Conservation (phyloP, 371 early-diverging fungal genomes). For the Funneliformis caledonium region DNA sequence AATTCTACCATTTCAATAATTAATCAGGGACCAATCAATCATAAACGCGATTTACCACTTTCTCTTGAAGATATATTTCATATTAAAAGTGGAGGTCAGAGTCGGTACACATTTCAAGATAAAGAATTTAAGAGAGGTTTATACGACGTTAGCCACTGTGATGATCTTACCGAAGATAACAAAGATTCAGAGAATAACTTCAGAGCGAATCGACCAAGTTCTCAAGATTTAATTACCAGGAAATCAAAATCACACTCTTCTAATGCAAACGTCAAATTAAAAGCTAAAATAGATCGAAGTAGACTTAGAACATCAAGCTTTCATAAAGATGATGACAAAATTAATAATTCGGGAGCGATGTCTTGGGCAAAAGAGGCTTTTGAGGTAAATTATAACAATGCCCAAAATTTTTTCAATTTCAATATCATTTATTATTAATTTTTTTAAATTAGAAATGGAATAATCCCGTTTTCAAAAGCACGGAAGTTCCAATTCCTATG, state of each 20-base stretch:
- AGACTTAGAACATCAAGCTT: constrained; percentile 23
- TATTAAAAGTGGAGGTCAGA: constrained; percentile 28
- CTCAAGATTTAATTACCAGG: neutral
- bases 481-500: constrained; percentile 31
- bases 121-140: constrained; percentile 17
- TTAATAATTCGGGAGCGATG: neutral
- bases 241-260: neutral
- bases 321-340: neutral
- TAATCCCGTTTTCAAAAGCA: constrained; percentile 25
- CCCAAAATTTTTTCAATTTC: neutral
- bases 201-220: neutral
- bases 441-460: constrained; percentile 28
- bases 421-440: neutral
- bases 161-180: neutral
- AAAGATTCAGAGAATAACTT: neutral
- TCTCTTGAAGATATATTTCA: constrained; percentile 35
- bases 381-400: constrained; percentile 1
- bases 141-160: neutral
- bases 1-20: neutral
- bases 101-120: constrained; percentile 9
- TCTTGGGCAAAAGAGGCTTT: constrained; percentile 31
- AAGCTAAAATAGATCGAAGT: constrained; percentile 28
- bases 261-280: too few relatives aligned
- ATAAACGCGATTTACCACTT: neutral
- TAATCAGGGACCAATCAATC: neutral